phyloP scores from a whole-genome alignment of 192 early-diverging fungal species.

The Umbelopsis ramanniana region DNA sequence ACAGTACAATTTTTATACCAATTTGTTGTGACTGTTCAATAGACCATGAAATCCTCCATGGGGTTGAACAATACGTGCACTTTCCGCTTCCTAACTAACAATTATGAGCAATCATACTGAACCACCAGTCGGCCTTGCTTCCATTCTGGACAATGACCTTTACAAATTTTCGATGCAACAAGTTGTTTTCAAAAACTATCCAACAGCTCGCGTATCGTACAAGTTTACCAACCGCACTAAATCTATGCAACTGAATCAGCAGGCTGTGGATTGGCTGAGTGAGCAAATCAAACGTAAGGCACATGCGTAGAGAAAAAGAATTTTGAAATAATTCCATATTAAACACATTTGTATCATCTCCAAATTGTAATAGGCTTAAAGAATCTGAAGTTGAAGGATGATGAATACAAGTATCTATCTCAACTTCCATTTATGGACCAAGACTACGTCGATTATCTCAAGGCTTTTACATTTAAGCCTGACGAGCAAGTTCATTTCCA shows the following conservation, averaged over 20 bases:
- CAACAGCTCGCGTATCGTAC: constrained; percentile 40
- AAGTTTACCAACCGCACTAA: constrained; percentile 68
- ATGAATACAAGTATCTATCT: constrained; percentile 46
- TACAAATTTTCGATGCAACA: constrained; percentile 89
- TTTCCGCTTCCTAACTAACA: not conserved
- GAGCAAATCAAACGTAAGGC: constrained; percentile 41
- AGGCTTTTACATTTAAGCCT: constrained; percentile 62
- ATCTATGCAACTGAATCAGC: constrained; percentile 43
- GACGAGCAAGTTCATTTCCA: constrained; percentile 47
- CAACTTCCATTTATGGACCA: constrained; percentile 59
- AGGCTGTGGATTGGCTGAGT: constrained; percentile 51
- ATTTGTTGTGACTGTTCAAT: not conserved
- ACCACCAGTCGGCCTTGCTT: constrained; percentile 30
- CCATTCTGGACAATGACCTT: constrained; percentile 82
- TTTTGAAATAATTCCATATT: not conserved
- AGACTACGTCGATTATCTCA: constrained; percentile 63
- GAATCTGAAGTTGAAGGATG: constrained; percentile 43
- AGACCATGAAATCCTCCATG: no score
- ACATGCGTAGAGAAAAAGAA: not conserved
- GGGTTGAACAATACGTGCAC: not conserved
- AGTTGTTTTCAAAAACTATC: constrained; percentile 69
- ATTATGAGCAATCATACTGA: not conserved
- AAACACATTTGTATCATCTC: not conserved
- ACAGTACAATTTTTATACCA: not conserved
- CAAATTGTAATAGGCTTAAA: constrained; percentile 44